These are phyloP conservation scores for Pythium folliculosum DNA, from an alignment of 352 stramenopile genomes.

Conservation along the genomic window DNA sequence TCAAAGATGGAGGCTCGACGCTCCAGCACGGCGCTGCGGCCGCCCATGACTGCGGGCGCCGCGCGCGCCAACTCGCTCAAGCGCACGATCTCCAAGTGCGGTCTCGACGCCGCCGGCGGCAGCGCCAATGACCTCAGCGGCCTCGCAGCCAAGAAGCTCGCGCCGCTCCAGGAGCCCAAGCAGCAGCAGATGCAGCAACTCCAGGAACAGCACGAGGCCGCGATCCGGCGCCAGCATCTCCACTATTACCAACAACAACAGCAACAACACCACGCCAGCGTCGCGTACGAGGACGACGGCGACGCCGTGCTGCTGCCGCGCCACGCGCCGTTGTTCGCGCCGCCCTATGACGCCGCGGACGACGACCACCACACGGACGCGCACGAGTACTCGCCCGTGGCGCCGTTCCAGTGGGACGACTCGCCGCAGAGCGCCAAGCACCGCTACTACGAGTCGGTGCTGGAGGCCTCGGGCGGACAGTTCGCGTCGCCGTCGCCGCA, in stretches of 20 bases:
- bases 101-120: constrained; percentile 38
- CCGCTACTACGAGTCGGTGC: constrained; percentile 42
- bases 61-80: constrained; percentile 42
- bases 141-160: constrained; percentile 50
- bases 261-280: constrained; percentile 11
- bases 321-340: not conserved
- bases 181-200: constrained; percentile 7
- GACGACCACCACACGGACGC: constrained; percentile 26
- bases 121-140: constrained; percentile 24
- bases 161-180: constrained; percentile 24
- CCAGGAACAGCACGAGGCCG: constrained; percentile 7
- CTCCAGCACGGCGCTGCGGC: constrained; percentile 14
- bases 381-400: constrained; percentile 40
- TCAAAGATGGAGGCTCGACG: constrained; percentile 22
- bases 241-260: constrained; percentile 10
- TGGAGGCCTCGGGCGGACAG: constrained; percentile 24
- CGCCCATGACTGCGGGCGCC: not conserved
- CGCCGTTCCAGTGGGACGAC: constrained; percentile 37
- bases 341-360: constrained; percentile 18
- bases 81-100: constrained; percentile 80
- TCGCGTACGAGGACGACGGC: constrained; percentile 25
- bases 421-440: constrained; percentile 31
- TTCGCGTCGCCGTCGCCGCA: constrained; percentile 42
- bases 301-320: constrained; percentile 56
- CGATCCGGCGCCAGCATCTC: constrained; percentile 16